These are phyloP conservation scores for Cutaneotrichosporon dermatis DNA, from an alignment of 1,284 basidiomycete genomes.

Conservation along the genomic window DNA sequence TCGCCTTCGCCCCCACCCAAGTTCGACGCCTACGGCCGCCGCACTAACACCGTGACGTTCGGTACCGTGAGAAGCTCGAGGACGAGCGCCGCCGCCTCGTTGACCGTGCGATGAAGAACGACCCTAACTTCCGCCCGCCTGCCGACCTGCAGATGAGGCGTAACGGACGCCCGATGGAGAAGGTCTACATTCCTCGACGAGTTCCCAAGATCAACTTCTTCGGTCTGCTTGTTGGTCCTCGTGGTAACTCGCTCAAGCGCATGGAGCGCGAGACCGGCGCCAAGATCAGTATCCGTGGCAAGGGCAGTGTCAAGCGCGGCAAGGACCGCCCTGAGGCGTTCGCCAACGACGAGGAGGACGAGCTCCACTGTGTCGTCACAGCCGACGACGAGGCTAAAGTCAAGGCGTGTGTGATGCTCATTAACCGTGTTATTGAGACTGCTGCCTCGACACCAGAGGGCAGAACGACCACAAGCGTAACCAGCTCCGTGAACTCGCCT, in stretches of 20 bases:
- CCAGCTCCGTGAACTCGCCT: constrained; percentile 95
- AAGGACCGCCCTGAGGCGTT: constrained; percentile 89
- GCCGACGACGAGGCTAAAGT: constrained; percentile 92
- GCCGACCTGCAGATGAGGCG: constrained; percentile 78
- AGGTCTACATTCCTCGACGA: constrained; percentile 99
- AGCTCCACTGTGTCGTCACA: constrained; percentile 95
- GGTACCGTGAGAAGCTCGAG: constrained; percentile 96
- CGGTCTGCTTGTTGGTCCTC: constrained; percentile 93
- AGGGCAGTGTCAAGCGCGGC: constrained; percentile 97
- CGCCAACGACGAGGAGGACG: constrained; percentile 95
- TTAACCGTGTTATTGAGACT: constrained; percentile 97
- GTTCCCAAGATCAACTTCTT: constrained; percentile 99
- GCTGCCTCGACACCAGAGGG: constrained; percentile 98
- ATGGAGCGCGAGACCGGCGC: constrained; percentile 98
- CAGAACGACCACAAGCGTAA: constrained; percentile 99
- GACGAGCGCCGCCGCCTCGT: constrained; percentile 92
- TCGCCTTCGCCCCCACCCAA: constrained; percentile 95
- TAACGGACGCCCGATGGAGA: constrained; percentile 85
- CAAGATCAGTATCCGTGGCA: constrained; percentile 97
- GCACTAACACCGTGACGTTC: constrained; percentile 98
- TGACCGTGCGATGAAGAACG: constrained; percentile 93
- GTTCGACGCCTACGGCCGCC: constrained; percentile 92
- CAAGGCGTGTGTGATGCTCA: constrained; percentile 81
- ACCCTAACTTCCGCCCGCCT: constrained; percentile 94
- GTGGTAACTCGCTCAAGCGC: constrained; percentile 97